Evolutionary conservation across 1,284 basidiomycete species (phyloP), one percentile per base, ranked within the genome.

Genomic region (Pascua guehoae): DNA sequence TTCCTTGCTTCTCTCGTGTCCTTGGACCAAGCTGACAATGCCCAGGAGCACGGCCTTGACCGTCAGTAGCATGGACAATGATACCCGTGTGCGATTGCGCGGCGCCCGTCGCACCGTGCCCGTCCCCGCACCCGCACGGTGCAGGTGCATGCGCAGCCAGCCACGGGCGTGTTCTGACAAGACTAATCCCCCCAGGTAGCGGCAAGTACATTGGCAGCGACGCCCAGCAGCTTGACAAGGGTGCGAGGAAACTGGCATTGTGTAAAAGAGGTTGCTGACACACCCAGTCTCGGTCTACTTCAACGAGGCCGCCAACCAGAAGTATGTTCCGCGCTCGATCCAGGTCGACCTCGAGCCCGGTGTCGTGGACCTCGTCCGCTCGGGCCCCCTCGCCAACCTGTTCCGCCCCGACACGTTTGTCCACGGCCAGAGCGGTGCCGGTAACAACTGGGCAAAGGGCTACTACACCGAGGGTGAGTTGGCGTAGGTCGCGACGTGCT

Each of bases 261-360:
- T 18, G 17, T 40, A 39, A 24, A 40, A 37, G 39, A 40, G 38
- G 40, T 38, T 15, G 32, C 51, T 57, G 17, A 57, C 41, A 32
- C 18, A 2, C 15, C 15, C 47, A 71, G 70, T 77, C 57, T 69
- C 68, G 51, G 77, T 79, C 50, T 79, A 79, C 72, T 79, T 76
- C 61, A 72, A 68, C 65, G 77, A 79, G 66, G 73, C 72, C 2
- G 56, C 64, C 15, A 71, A 71, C 56, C 51, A 61, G 42, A 73
- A 73, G 65, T 94, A 90, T 65, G 91, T 97, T n/a, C 93, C 93
- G n/a, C 84, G 93, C 53, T 91, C 89, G 65, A 84, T 94, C 39
- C 88, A 93, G 71, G 80, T 97, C 68, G 93, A 97, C 79, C 80
- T 97, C 52, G 93, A 97, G 76, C 81, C 86, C n/a, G 89, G 90